Base-by-base conservation (phyloP, 192 early-diverging fungal species). In the Umbelopsis sp. region DNA sequence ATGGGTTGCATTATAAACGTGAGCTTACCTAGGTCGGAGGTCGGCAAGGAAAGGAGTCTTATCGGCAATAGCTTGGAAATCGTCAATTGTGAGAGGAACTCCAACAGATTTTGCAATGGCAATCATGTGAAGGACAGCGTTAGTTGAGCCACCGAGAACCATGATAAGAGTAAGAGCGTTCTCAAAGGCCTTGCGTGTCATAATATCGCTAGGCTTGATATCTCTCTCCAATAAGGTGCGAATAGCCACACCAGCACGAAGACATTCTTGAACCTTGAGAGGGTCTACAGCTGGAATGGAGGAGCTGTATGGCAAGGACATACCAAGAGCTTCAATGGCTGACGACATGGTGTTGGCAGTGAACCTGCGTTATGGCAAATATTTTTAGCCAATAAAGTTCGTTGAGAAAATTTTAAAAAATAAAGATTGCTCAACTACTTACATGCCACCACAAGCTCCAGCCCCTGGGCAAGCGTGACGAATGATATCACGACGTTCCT, bases 401-500 rank as follows among this genome's bases (percentile, higher is more conserved):
- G 49, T 51, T 21, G 17, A 11, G 34, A 8, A 70, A 20, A 45
- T 49, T 45, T 16, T 8, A 32, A 21, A 25, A 29, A 24, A 31
- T 45, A 22, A 26, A 4, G 20, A 16, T 25, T 11, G 1, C 9
- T 31, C 9, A 21, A n/a, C 17, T 68, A 5, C 43, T 68, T 95
- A 97, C 98, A 99, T 99, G 50, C 98, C 98, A 72, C 96, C 98
- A 84, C 98, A 99, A 12, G 95, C 95, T 50, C 98, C 98, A 31
- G 96, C 87, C 21, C 98, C 98, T 2, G 91, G 91, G 59, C 91
- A 94, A 8, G 92, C 80, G 50, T 91, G 71, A 22, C 86, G 84
- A 38, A 95, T 83, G 65, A 89, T 89, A 53, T 92, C 90, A 22
- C 77, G 73, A 34, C 95, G 88, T 79, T 97, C 90, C 50, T 93